Evolutionary conservation across 176 grass and related monocot species (phyloP), one percentile per base, ranked within the genome.

Genomic region (Avena insularis): DNA sequence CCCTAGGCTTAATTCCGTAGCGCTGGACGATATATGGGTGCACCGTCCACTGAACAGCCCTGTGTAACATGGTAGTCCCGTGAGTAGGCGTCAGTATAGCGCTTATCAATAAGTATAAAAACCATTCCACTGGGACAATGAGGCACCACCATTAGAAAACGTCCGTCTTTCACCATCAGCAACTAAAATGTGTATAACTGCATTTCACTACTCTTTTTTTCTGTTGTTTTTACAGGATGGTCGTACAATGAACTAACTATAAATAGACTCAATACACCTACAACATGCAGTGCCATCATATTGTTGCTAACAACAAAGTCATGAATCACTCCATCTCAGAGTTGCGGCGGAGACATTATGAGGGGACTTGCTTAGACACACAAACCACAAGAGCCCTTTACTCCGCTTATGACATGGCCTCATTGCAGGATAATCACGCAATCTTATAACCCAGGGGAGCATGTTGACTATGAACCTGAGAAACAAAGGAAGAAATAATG

Each of bases 381-480:
- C 59, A 62, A 62, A 11, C 59, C n/a, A 23, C 59, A 23, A 62
- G 59, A 25, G 27, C 61, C 27, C 23, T 27, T 27, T 27, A 27
- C 21, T 64, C 23, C 23, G 9, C 83, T 78, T 77, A 78, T 51
- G 55, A 86, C 10, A 53, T 82, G 5, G 53, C 40, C n/a, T 38
- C 4, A 40, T 70, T 20, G 23, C 10, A 3, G 21, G 48, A 82
- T 47, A 68, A 23, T 10, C 61, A 51, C 55, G 68, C 23, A 71
- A 86, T 82, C 21, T 46, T 78, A 86, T 14, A 61, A 54, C 66
- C 48, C 15, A 20, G 55, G 53, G 46, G 59, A 72, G 71, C 25
- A 71, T 33, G 63, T 72, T 43, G 55, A 57, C 45, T 31, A 46
- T 0, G 9, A 16, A 16, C 54, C 16, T 25, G 17, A 57, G 33